Conservation (phyloP, 257 asterid genomes). For the Osmanthus fragrans region DNA sequence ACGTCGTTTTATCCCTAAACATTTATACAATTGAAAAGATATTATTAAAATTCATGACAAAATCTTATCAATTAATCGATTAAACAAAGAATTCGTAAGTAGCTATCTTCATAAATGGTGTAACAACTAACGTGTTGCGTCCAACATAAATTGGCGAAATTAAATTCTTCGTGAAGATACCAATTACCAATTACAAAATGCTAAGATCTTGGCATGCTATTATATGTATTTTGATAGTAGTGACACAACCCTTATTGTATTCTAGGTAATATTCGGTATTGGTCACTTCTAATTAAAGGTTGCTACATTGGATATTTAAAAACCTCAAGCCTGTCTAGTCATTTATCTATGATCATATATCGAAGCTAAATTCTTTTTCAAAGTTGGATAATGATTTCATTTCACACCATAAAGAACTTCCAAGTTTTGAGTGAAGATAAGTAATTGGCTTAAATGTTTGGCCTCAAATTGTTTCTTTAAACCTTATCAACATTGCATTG, state of each 20-base stretch:
- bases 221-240: neutral
- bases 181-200: too few relatives aligned
- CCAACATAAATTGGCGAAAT: too few relatives aligned
- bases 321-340: constrained; percentile 16
- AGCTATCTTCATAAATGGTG: neutral
- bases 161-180: neutral
- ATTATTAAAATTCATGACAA: neutral
- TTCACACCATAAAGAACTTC: neutral
- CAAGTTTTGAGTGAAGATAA: neutral
- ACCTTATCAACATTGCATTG: too few relatives aligned
- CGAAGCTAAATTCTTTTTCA: neutral
- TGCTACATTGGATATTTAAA: too few relatives aligned
- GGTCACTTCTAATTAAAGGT: constrained; percentile 17
- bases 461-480: too few relatives aligned
- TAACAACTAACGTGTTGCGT: too few relatives aligned
- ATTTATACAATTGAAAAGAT: too few relatives aligned
- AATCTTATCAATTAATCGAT: too few relatives aligned
- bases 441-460: neutral
- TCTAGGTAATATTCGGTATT: constrained; percentile 23
- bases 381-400: neutral
- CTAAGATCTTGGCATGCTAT: neutral
- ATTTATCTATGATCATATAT: constrained; percentile 12
- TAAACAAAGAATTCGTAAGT: neutral
- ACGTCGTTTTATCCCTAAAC: too few relatives aligned
- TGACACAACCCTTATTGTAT: neutral